phyloP scores from a whole-genome alignment of 192 early-diverging fungal genomes.

The Endogone sp. region DNA sequence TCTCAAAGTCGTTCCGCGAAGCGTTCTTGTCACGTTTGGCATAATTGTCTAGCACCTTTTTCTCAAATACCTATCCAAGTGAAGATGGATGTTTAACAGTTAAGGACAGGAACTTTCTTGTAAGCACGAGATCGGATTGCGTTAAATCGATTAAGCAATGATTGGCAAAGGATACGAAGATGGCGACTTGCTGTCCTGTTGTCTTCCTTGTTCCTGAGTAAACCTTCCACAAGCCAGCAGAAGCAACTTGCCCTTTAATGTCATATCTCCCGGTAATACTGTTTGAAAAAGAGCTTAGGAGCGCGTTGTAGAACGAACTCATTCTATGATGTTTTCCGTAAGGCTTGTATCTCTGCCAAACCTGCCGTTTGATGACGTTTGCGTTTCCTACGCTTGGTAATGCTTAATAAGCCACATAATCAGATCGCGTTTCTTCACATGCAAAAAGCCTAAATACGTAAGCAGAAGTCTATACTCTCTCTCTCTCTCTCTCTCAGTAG shows the following conservation, averaged over 20 bases:
- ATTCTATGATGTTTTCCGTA: background rate
- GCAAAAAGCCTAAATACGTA: no score
- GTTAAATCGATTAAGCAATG: no score
- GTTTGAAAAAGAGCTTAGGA: slow-evolving; percentile 29
- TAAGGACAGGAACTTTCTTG: no score
- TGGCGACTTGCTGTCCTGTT: slow-evolving; percentile 56
- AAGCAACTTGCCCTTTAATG: slow-evolving; percentile 49
- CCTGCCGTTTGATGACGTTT: no score
- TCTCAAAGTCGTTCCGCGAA: slow-evolving; percentile 39
- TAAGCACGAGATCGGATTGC: no score
- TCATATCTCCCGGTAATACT: slow-evolving; percentile 31
- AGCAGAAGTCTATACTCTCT: no score
- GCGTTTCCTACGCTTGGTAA: no score
- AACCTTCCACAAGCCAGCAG: slow-evolving; percentile 72
- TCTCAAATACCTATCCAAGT: slow-evolving; percentile 59
- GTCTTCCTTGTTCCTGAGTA: slow-evolving; percentile 53
- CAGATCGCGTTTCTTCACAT: no score
- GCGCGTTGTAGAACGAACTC: slow-evolving; percentile 28
- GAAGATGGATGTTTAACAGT: no score
- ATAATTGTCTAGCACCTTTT: slow-evolving; percentile 54
- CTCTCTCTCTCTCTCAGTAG: no score
- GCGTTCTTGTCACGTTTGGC: slow-evolving; percentile 45
- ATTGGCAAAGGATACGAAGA: slow-evolving; percentile 64
- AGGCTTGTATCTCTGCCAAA: no score
- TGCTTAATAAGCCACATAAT: no score